Percentiles rank a stretch among this genome's conserved stretches.
These are phyloP conservation scores for Haplosporangium sp. DNA, from an alignment of 371 early-diverging fungal species.

Conservation along the genomic window DNA sequence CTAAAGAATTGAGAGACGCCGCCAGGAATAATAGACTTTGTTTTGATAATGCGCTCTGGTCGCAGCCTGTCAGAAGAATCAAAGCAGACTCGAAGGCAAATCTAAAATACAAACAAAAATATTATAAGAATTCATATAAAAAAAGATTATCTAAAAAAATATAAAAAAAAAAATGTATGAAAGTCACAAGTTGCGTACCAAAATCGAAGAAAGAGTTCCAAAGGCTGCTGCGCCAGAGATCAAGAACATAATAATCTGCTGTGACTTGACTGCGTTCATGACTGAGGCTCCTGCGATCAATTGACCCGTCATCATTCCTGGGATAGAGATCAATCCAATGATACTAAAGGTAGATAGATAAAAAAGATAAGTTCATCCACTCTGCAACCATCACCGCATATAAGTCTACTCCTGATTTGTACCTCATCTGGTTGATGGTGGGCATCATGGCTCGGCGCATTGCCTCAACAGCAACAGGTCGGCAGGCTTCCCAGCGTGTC, in stretches of 20 bases:
- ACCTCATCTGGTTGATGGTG: constrained; percentile 84
- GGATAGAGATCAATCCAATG: constrained; percentile 90
- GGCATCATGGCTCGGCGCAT: constrained; percentile 85
- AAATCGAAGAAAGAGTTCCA: constrained; percentile 71
- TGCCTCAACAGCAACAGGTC: constrained; percentile 77
- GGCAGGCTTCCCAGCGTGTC: constrained; percentile 86
- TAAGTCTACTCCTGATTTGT: background rate
- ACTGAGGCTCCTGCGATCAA: constrained; percentile 87
- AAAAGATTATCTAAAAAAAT: too few relatives aligned
- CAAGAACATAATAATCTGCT: constrained; percentile 88
- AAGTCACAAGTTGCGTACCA: constrained; percentile 55
- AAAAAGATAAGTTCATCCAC: background rate
- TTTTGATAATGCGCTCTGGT: constrained; percentile 66
- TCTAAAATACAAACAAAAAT: constrained; percentile 32
- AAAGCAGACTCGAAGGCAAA: constrained; percentile 69
- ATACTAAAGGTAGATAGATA: constrained; percentile 56
- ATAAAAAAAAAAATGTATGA: too few relatives aligned
- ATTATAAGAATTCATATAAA: background rate
- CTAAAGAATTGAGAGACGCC: constrained; percentile 5
- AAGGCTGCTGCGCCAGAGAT: constrained; percentile 79
- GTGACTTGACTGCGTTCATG: constrained; percentile 80
- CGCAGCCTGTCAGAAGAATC: constrained; percentile 69
- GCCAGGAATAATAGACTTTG: constrained; percentile 26
- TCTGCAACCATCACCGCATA: background rate
- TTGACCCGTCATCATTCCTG: constrained; percentile 94